Evolutionary conservation across 176 grass and related monocot species (phyloP), one percentile per base, ranked within the genome.

Genomic region (Ensete glaucum): DNA sequence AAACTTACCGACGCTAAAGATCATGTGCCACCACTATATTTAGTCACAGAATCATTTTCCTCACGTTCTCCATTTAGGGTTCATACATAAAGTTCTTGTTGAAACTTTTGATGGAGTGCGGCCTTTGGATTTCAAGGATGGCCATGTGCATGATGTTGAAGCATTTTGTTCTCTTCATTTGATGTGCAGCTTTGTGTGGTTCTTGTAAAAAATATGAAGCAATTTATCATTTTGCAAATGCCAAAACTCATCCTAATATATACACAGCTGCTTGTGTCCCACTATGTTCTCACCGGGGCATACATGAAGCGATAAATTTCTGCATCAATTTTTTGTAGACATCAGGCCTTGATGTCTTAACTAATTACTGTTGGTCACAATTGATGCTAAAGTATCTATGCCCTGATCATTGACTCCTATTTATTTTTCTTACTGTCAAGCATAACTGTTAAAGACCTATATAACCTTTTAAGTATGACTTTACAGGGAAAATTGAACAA

Each of bases 401-500:
- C 15, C 27, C 25, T 29, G 23, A 66, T 66, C 4, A 64, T 16
- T 67, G 17, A 5, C 26, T 67, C 11, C 25, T 67, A 26, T 43
- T 26, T 43, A 67, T 29, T 29, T 9, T 43, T 29, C 34, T 19
- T 70, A 50, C 15, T 70, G 2, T 51, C 34, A 43, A 43, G 34
- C 34, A 43, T 7, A 70, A 50, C 17, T 70, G 16, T 51, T 50
- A 6, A 6, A 43, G 11, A 50, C 17, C 11, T 70, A 21, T 74
- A 6, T 77, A 43, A 63, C 26, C 10, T 53, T 53, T 8, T 65
- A 48, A 62, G 24, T 27, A 64, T 64, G 51, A 76, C 73, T 73
- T 80, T 92, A 16, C 75, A 99, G 96, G 96, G 80, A 99, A 86
- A 78, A 99, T 99, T 86, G 96, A 99, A 27, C 96, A 99, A 78